phyloP scores from a whole-genome alignment of 441 rosid species.

The Oxalis stricta region DNA sequence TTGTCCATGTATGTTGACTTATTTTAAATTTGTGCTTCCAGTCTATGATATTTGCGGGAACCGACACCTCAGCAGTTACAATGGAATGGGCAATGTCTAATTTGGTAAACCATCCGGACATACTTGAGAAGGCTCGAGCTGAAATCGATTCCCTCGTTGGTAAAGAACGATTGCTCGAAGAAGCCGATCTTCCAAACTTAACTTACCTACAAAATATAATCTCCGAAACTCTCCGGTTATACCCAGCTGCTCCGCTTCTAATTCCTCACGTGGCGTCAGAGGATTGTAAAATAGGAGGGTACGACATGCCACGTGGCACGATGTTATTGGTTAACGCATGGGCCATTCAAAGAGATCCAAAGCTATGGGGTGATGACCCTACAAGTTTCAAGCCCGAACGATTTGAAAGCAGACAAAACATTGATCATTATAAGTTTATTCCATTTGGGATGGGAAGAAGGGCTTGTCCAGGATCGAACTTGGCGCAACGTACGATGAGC shows the following conservation, averaged over 20 bases:
- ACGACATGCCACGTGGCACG: conserved; percentile 24
- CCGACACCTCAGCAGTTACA: conserved; percentile 5
- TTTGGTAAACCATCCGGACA: conserved; percentile 16
- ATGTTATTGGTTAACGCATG: conserved; percentile 32
- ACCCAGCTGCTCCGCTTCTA: conserved; percentile 28
- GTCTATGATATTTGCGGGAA: neutral
- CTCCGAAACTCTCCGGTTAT: conserved; percentile 24
- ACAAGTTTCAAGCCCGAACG: conserved; percentile 31
- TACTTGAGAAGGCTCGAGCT: conserved; percentile 7
- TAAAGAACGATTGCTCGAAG: conserved; percentile 10
- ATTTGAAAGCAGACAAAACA: conserved; percentile 14
- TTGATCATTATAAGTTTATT: conserved; percentile 8
- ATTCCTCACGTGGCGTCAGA: conserved; percentile 26
- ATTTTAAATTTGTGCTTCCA: neutral
- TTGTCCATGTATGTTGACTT: no score
- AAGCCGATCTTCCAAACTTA: conserved; percentile 21
- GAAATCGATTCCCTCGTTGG: conserved; percentile 21
- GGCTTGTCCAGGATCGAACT: conserved; percentile 34
- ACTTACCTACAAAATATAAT: conserved; percentile 24
- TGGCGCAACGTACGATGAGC: conserved; percentile 27
- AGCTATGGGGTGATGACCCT: conserved; percentile 26
- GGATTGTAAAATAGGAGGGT: conserved; percentile 26
- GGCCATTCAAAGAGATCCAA: conserved; percentile 41
- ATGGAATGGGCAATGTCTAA: conserved; percentile 18
- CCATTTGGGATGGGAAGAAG: conserved; percentile 41